These are phyloP conservation scores for Colletotrichum sp. DNA, from an alignment of 2,329 filamentous ascomycete genomes.

Conservation along the genomic window DNA sequence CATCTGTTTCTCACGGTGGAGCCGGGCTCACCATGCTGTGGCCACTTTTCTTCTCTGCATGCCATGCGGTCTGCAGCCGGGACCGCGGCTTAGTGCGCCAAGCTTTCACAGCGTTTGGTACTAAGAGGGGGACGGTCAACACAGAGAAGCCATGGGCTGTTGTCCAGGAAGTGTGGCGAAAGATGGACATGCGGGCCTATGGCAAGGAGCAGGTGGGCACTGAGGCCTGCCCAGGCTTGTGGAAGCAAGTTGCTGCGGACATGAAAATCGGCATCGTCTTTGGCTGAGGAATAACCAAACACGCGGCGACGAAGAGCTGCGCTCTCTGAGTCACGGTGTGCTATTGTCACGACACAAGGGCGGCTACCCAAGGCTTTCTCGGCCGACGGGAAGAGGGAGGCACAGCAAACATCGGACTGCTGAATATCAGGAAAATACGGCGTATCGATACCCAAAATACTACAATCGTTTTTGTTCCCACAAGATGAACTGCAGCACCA, in stretches of 20 bases:
- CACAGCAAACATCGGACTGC: not conserved
- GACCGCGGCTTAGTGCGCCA: slow-evolving; percentile 21
- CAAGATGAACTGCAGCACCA: not conserved
- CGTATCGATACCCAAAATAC: not conserved
- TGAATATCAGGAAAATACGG: not conserved
- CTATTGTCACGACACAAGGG: not conserved
- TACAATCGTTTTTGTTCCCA: not conserved
- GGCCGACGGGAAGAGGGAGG: not conserved
- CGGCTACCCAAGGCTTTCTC: not conserved
- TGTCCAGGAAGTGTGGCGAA: slow-evolving; percentile 18
- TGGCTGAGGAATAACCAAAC: not conserved
- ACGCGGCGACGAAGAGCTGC: not conserved
- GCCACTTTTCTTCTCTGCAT: slow-evolving; percentile 20
- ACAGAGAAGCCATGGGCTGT: slow-evolving; percentile 21
- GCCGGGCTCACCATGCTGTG: slow-evolving; percentile 17
- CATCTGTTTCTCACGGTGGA: slow-evolving; percentile 15
- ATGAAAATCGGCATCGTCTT: slow-evolving; percentile 21
- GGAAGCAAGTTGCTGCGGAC: slow-evolving; percentile 17
- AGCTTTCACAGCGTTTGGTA: slow-evolving; percentile 18
- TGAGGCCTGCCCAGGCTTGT: slow-evolving; percentile 10
- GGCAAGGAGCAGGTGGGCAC: slow-evolving; percentile 9
- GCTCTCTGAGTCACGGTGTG: not conserved
- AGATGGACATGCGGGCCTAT: slow-evolving; percentile 19
- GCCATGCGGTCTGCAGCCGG: slow-evolving; percentile 19
- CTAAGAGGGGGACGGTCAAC: slow-evolving; percentile 13